Evolutionary conservation across 495 filamentous ascomycete species (phyloP).

Genomic region (Opeltia flavorubescens): DNA sequence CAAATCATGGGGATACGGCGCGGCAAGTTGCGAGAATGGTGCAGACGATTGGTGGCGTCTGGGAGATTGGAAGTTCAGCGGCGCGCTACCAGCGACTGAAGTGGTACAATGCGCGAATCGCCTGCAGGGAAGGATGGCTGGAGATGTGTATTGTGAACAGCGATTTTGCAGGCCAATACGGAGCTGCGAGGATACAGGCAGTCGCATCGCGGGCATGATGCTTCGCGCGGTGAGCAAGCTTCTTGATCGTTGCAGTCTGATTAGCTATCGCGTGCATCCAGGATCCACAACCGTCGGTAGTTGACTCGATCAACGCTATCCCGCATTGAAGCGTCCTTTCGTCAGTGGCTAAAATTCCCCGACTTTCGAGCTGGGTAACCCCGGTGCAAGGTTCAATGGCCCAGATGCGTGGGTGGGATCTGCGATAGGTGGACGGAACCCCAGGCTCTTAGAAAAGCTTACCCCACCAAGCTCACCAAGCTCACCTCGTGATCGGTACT

Average conservation of each 20-base stretch:
- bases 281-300: not conserved
- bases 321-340: not conserved
- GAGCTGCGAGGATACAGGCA: too few relatives aligned
- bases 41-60: constrained; percentile 5
- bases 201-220: too few relatives aligned
- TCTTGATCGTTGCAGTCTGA: not conserved
- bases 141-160: too few relatives aligned
- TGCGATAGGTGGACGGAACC: too few relatives aligned
- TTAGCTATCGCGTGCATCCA: not conserved
- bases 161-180: too few relatives aligned
- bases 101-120: constrained; percentile 9
- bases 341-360: not conserved
- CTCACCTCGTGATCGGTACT: not conserved
- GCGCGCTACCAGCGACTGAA: constrained; percentile 7
- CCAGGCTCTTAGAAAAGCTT: too few relatives aligned
- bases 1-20: not conserved
- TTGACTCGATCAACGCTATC: not conserved
- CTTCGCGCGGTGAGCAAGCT: not conserved
- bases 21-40: not conserved
- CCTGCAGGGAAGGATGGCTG: not conserved
- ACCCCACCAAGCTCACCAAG: too few relatives aligned
- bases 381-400: too few relatives aligned
- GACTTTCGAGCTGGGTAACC: not conserved
- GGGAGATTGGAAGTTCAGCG: not conserved
- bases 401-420: too few relatives aligned